These are phyloP conservation scores for Penicillium antarcticum DNA, from an alignment of 495 filamentous ascomycete species.

Conservation along the genomic window DNA sequence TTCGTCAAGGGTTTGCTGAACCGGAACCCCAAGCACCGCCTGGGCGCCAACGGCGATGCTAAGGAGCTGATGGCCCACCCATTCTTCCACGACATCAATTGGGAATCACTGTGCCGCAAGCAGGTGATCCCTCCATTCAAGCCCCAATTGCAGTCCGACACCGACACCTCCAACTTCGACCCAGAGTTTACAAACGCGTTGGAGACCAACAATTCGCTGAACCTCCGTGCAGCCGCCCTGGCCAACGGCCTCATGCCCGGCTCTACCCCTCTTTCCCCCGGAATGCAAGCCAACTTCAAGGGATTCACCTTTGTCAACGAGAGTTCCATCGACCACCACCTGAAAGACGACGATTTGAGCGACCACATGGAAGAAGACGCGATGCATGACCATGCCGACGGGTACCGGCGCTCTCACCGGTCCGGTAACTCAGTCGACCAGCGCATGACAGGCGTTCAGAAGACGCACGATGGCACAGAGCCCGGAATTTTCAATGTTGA, in stretches of 20 bases:
- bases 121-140: conserved; percentile 97
- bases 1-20: conserved; percentile 98
- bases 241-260: conserved; percentile 75
- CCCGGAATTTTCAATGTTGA: conserved; percentile 67
- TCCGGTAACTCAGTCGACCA: conserved; percentile 42
- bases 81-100: conserved; percentile 93
- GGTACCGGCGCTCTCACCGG: conserved; percentile 37
- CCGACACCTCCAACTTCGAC: conserved; percentile 96
- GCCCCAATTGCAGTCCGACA: conserved; percentile 90
- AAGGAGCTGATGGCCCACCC: conserved; percentile 92
- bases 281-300: conserved; percentile 96
- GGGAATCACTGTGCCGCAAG: conserved; percentile 81
- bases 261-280: conserved; percentile 86
- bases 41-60: conserved; percentile 87
- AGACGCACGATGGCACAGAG: conserved; percentile 60
- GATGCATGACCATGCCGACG: conserved; percentile 54
- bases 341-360: conserved; percentile 56
- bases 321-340: conserved; percentile 89
- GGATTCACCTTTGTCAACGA: conserved; percentile 99
- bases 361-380: conserved; percentile 75
- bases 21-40: conserved; percentile 91
- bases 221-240: conserved; percentile 76
- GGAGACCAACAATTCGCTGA: conserved; percentile 65
- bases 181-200: conserved; percentile 97
- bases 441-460: conserved; percentile 73